Base-by-base conservation (phyloP, 1,284 basidiomycete species). In the Vanrija humicola region DNA sequence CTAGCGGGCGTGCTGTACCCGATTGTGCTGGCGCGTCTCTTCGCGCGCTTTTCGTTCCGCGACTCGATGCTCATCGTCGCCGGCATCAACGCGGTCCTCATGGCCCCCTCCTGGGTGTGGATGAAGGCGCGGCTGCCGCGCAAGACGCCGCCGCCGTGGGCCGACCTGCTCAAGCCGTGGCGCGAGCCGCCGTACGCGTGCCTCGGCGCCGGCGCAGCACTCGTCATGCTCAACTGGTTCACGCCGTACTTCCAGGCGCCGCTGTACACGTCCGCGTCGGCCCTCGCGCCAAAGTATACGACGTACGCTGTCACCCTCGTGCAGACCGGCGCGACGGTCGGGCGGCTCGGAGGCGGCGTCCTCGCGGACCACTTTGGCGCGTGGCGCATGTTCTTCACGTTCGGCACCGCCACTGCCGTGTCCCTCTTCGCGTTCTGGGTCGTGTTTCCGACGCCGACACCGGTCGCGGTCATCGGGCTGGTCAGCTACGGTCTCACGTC, bases 1-100 rank as follows among this genome's bases (percentile, higher is more conserved):
- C 46, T 73, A 14, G 71, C 69, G 4, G 73, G 73, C 14, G 67
- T 76, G 8, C 63, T 74, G 48, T 72, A 73, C 50, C 74, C 74
- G 7, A 70, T 76, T 52, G 64, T 67, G 47, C 53, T 76, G 16
- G 65, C 68, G 51, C 59, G 61, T 23, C 59, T 76, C 4, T 67
- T 76, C 34, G 52, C 56, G 21, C 16, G 52, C 34, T 38, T 67
- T 12, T 71, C 61, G 19, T 76, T 72, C 56, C 65, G 71, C 16
- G 58, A 75, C 52, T 61, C 70, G 6, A 69, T 76, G 50, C 63
- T 75, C 16, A 62, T 70, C 18, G 57, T 74, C 12, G 73, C 67
- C 21, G 73, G 66, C 8, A 63, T 74, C 61, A 72, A 72, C 52
- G 66, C 67, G 16, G 62, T 64, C 14, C 58, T 75, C 34, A 67